Percentiles rank a stretch among this genome's conserved stretches.
These are phyloP conservation scores for Diaporthe caulivora DNA, from an alignment of 2,329 filamentous ascomycete species.

Conservation along the genomic window DNA sequence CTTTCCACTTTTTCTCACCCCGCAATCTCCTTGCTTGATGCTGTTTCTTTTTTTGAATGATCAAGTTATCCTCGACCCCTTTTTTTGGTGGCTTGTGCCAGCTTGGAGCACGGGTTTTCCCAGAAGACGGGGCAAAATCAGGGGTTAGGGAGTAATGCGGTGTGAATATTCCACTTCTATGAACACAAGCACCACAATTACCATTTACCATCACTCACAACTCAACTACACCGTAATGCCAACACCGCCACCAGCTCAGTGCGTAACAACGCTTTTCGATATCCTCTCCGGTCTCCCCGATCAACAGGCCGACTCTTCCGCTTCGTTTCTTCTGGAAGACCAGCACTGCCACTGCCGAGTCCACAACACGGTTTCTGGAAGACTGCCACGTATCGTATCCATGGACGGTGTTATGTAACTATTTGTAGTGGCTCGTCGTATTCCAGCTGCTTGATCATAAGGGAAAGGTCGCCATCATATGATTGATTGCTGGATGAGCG, in stretches of 20 bases:
- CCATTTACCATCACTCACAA: background rate
- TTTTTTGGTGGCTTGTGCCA: slow-evolving; percentile 8
- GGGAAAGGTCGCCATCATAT: background rate
- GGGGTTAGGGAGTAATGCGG: background rate
- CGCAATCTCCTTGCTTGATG: slow-evolving; percentile 29
- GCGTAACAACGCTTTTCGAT: background rate
- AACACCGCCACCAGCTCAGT: background rate
- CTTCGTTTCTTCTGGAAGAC: background rate
- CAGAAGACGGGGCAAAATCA: background rate
- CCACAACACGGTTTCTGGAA: background rate
- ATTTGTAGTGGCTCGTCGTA: background rate
- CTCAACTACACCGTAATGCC: background rate
- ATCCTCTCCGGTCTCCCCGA: background rate
- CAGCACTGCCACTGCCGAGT: background rate
- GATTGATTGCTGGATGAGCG: background rate
- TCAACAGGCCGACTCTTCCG: background rate
- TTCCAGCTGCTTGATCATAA: background rate
- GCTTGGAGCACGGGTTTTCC: background rate
- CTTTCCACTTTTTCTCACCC: slow-evolving; percentile 19
- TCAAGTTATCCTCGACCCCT: slow-evolving; percentile 5
- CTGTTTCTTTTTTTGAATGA: slow-evolving; percentile 12
- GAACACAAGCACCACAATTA: background rate
- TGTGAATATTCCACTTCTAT: background rate
- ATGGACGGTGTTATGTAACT: background rate
- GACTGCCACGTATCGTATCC: background rate